These are phyloP conservation scores for Hymenoscyphus linearis DNA, from an alignment of 2,329 filamentous ascomycete genomes.

Conservation along the genomic window DNA sequence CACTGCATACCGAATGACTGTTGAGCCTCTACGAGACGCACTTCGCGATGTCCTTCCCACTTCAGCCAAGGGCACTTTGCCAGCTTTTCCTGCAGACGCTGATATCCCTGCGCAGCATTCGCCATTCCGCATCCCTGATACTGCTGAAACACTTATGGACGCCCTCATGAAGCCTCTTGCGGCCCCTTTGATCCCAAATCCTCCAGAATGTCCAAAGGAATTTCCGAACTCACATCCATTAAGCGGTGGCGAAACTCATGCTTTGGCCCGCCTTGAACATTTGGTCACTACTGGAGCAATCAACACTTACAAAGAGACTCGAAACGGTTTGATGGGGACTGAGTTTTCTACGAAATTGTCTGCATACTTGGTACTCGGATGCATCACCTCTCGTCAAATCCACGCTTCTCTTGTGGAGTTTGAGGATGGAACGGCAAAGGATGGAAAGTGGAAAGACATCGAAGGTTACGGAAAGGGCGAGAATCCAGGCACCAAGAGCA, in stretches of 20 bases:
- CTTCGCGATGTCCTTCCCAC: constrained; percentile 53
- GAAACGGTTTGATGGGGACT: constrained; percentile 64
- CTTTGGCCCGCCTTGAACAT: constrained; percentile 51
- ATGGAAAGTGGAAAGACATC: constrained; percentile 15
- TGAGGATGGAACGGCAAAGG: constrained; percentile 52
- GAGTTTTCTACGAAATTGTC: constrained; percentile 75
- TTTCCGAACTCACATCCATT: constrained; percentile 60
- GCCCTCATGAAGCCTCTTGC: constrained; percentile 54
- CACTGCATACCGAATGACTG: constrained; percentile 66
- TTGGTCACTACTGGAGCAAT: constrained; percentile 57
- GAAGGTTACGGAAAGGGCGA: constrained; percentile 61
- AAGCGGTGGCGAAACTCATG: constrained; percentile 59
- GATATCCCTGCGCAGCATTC: constrained; percentile 51
- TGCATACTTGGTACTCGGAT: constrained; percentile 66
- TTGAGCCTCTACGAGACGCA: constrained; percentile 63
- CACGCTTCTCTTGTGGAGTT: constrained; percentile 63
- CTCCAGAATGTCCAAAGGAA: constrained; percentile 47
- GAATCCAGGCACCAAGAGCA: constrained; percentile 62
- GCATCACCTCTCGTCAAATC: constrained; percentile 66
- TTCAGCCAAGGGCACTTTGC: constrained; percentile 48
- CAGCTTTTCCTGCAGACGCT: constrained; percentile 46
- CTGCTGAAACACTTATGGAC: constrained; percentile 46
- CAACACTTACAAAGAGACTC: constrained; percentile 61
- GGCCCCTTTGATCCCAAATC: constrained; percentile 42
- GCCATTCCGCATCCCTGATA: constrained; percentile 60